These are phyloP conservation scores for Cucumis variabilis DNA, from an alignment of 331 rosid species.

Conservation along the genomic window DNA sequence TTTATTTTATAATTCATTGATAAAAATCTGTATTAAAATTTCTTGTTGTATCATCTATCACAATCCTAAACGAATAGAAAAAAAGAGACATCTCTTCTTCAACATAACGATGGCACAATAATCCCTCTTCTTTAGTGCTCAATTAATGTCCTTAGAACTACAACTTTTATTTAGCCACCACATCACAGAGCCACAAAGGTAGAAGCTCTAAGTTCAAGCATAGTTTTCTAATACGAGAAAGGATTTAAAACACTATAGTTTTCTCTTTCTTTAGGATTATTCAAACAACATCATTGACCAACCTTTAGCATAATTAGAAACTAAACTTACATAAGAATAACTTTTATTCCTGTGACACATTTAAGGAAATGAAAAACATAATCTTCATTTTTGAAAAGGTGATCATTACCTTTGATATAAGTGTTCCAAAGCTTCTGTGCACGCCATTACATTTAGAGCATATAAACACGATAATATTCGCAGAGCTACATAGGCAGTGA, in stretches of 20 bases:
- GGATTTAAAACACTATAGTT: background rate
- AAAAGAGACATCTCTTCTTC: no score
- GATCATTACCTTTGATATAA: conserved; percentile 83
- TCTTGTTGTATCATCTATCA: no score
- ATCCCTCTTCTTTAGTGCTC: no score
- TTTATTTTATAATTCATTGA: no score
- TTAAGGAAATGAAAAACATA: background rate
- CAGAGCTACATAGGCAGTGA: conserved; percentile 70
- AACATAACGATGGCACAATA: no score
- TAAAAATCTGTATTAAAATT: no score
- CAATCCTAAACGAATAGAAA: no score
- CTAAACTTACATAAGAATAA: no score
- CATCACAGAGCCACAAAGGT: background rate
- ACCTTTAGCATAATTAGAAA: conserved; percentile 5
- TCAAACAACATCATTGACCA: conserved; percentile 22
- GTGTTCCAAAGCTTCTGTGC: conserved; percentile 96
- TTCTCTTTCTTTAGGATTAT: background rate
- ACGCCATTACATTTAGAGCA: conserved; percentile 96
- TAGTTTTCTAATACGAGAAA: background rate
- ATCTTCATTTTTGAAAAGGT: background rate
- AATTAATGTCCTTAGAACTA: background rate
- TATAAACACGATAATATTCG: conserved; percentile 89
- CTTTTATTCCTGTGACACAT: background rate
- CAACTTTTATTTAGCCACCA: background rate
- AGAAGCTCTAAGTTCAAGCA: background rate